Conservation (phyloP, 2,329 filamentous ascomycete species). For the Ceratocystis eucalypticola region DNA sequence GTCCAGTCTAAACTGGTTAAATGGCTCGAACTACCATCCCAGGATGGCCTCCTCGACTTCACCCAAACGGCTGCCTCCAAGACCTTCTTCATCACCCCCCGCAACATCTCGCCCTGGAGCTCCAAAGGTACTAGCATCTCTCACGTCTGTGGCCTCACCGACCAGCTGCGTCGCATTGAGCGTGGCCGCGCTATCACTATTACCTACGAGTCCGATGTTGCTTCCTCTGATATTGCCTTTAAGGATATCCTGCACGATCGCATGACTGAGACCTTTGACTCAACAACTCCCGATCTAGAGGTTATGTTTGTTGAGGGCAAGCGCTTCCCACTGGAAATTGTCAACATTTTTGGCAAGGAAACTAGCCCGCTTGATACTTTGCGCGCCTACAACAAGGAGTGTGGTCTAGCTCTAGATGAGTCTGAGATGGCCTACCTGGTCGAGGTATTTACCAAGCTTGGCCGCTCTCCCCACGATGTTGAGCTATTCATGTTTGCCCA, state of each 20-base stretch:
- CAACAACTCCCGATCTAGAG: constrained; percentile 52
- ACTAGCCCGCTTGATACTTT: constrained; percentile 57
- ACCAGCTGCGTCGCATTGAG: constrained; percentile 64
- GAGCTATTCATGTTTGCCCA: constrained; percentile 99
- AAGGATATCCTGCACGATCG: constrained; percentile 73
- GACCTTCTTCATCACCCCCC: constrained; percentile 56
- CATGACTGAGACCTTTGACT: constrained; percentile 79
- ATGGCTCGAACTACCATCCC: constrained; percentile 19
- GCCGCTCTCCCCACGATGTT: constrained; percentile 59
- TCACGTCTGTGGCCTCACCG: constrained; percentile 71
- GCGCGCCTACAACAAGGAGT: constrained; percentile 66
- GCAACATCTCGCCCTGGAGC: constrained; percentile 92
- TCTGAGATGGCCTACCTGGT: constrained; percentile 90
- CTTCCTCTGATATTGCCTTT: constrained; percentile 35
- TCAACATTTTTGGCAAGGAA: constrained; percentile 57
- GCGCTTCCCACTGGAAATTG: constrained; percentile 52
- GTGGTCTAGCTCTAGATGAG: constrained; percentile 75
- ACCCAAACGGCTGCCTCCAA: constrained; percentile 17
- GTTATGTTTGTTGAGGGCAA: constrained; percentile 63
- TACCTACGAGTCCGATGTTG: constrained; percentile 36
- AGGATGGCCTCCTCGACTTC: constrained; percentile 12
- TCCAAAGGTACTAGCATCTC: constrained; percentile 91
- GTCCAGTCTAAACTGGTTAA: constrained; percentile 20
- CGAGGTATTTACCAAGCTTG: constrained; percentile 36
- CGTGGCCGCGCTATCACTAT: constrained; percentile 67